Conservation (phyloP, 768 basidiomycete genomes). For the Gelatoporia subvermispora region DNA sequence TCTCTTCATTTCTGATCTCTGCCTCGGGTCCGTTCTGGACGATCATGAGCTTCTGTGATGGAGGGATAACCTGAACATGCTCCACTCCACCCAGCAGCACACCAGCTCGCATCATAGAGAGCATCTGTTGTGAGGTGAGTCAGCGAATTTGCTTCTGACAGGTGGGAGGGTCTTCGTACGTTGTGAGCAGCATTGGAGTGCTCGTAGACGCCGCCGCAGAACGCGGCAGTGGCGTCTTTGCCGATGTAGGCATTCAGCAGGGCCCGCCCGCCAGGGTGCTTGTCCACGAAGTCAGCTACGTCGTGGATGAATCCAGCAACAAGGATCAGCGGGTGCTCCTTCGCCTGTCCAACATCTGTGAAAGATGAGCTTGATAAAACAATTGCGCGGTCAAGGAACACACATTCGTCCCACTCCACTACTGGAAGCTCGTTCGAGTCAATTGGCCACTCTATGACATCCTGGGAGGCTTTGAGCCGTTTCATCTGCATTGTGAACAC, state of each 20-base stretch:
- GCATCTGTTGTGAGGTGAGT: constrained; percentile 33
- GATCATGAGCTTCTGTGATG: constrained; percentile 35
- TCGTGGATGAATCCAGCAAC: constrained; percentile 89
- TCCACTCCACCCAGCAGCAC: constrained; percentile 63
- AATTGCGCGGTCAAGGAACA: constrained; percentile 23
- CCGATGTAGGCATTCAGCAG: constrained; percentile 59
- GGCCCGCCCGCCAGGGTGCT: constrained; percentile 74
- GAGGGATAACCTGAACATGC: constrained; percentile 42
- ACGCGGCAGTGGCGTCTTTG: constrained; percentile 80
- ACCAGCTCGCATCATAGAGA: constrained; percentile 77
- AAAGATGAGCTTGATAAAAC: neutral
- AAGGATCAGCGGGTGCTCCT: constrained; percentile 60
- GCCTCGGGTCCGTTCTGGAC: neutral
- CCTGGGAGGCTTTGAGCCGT: constrained; percentile 58
- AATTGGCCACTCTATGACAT: constrained; percentile 58
- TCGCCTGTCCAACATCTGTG: constrained; percentile 63
- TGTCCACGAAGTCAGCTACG: constrained; percentile 62
- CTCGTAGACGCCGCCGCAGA: constrained; percentile 80
- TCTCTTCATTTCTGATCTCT: no score
- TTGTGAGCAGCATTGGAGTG: constrained; percentile 84
- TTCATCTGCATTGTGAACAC: constrained; percentile 82
- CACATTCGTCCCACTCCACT: constrained; percentile 78
- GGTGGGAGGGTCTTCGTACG: constrained; percentile 32
- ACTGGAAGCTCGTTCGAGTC: constrained; percentile 60
- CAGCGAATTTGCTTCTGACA: neutral